Conservation (phyloP, 257 asterid genomes). For the Nyctanthes arbortristis region DNA sequence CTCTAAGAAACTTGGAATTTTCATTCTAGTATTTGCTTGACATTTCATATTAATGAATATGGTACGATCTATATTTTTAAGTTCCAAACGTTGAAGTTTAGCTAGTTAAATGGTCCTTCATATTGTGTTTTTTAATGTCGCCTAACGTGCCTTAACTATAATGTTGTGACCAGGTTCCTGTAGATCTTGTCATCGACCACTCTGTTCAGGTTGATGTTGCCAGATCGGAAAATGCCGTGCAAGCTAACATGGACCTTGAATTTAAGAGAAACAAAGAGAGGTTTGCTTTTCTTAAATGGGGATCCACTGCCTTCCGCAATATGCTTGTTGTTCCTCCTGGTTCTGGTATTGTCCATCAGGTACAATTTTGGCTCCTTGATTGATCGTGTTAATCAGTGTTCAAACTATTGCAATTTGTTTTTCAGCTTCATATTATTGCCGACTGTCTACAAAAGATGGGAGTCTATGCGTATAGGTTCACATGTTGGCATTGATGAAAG, state of each 20-base stretch:
- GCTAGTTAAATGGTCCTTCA: conserved; percentile 1
- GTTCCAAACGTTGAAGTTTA: background rate
- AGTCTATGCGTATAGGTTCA: background rate
- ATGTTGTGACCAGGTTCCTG: conserved; percentile 69
- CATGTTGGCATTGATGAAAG: background rate
- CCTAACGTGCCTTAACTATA: conserved; percentile 2
- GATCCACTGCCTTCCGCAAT: conserved; percentile 79
- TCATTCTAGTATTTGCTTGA: background rate
- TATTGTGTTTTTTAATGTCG: background rate
- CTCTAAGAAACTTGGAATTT: background rate
- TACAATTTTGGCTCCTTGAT: conserved; percentile 22
- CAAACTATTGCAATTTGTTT: background rate
- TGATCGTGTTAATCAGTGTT: background rate
- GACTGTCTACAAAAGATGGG: background rate
- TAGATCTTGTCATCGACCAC: conserved; percentile 93
- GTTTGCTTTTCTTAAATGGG: conserved; percentile 95
- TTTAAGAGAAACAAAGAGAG: conserved; percentile 86
- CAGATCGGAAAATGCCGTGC: conserved; percentile 89
- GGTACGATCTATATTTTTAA: background rate
- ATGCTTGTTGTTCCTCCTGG: conserved; percentile 99
- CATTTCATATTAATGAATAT: background rate
- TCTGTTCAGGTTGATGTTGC: conserved; percentile 95
- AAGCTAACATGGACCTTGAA: conserved; percentile 87
- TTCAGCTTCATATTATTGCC: conserved; percentile 17
- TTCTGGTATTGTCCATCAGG: conserved; percentile 97